Evolutionary conservation across 169 alveolate genomes (phyloP).

Genomic region (Cytauxzoon felis): DNA sequence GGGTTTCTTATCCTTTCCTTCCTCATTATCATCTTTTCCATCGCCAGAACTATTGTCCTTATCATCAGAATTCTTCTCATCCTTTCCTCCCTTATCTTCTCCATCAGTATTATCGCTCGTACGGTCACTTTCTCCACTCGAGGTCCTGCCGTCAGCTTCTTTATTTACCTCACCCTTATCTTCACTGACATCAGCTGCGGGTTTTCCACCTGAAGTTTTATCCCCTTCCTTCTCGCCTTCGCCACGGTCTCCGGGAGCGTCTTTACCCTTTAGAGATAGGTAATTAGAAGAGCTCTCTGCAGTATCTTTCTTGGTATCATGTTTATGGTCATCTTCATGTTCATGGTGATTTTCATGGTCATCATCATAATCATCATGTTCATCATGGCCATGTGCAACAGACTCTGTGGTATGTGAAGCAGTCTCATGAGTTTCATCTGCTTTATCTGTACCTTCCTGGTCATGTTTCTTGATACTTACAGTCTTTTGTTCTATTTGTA

Average conservation of each 20-base stretch:
- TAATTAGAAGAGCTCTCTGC: no score
- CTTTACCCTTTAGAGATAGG: no score
- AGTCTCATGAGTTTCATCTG: neutral
- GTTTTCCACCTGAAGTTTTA: no score
- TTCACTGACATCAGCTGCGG: no score
- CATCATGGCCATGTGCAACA: neutral
- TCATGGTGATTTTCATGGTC: slow-evolving; percentile 1
- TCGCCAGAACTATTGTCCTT: neutral
- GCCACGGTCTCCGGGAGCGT: no score
- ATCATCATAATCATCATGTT: neutral
- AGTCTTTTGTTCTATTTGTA: neutral
- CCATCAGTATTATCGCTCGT: neutral
- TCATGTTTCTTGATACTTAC: neutral
- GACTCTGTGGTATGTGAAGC: neutral
- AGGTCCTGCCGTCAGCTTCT: neutral
- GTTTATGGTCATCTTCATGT: neutral
- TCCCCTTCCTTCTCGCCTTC: no score
- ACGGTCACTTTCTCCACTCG: slow-evolving; percentile 2
- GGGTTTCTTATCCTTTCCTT: neutral
- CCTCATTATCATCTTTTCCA: neutral
- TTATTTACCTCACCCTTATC: no score
- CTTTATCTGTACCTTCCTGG: neutral
- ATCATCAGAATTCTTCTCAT: neutral
- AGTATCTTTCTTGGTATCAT: neutral
- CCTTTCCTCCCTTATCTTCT: slow-evolving; percentile 1